Evolutionary conservation across 257 asterid genomes (phyloP).

Genomic region (Nicotiana benthamiana): DNA sequence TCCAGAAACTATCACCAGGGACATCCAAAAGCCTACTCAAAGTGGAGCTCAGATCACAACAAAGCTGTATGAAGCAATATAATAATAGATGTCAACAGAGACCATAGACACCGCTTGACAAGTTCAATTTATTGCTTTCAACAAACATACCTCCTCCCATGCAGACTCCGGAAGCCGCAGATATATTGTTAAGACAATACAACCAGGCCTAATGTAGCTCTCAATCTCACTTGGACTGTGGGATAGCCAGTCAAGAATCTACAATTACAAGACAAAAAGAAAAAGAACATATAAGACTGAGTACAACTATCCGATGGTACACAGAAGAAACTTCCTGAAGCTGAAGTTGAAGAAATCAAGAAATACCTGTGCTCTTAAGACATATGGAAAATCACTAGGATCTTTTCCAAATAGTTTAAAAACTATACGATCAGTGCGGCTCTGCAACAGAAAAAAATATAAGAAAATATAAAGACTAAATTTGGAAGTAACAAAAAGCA

Average conservation of each 20-base stretch:
- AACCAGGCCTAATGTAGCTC: conserved; percentile 92
- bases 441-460: conserved; percentile 27
- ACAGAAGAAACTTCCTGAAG: background rate
- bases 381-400: conserved; percentile 63
- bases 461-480: background rate
- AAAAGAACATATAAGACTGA: conserved; percentile 5
- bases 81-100: background rate
- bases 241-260: conserved; percentile 90
- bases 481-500: background rate
- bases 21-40: conserved; percentile 53
- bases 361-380: conserved; percentile 63
- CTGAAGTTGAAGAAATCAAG: background rate
- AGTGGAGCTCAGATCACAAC: conserved; percentile 55
- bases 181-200: conserved; percentile 65
- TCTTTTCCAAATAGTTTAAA: conserved; percentile 77
- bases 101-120: background rate
- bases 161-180: conserved; percentile 48
- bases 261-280: conserved; percentile 23
- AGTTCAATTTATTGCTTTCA: background rate
- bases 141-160: conserved; percentile 77
- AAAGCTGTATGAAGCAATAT: conserved; percentile 39
- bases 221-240: conserved; percentile 85
- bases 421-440: conserved; percentile 79
- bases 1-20: conserved; percentile 57
- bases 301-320: background rate